Evolutionary conservation across 2,329 filamentous ascomycete genomes (phyloP), one percentile per base, ranked within the genome.

Genomic region (Penicillium sp.): DNA sequence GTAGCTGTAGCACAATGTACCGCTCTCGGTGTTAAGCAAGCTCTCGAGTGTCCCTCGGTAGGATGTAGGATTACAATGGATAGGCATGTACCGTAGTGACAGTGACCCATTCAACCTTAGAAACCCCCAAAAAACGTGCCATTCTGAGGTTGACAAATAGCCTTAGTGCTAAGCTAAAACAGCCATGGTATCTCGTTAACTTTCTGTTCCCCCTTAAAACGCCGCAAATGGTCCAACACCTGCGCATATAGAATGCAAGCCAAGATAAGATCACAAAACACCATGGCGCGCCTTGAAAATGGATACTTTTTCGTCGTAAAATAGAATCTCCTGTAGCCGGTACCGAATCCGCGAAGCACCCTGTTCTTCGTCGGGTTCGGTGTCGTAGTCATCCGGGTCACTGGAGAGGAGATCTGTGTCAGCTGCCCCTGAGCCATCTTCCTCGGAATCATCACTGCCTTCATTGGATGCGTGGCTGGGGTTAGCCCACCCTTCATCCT

Each of bases 251-350:
- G 46, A 37, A 50, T 56, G 45, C 43, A 50, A 48, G 25, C 46
- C 35, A 40, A 59, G 19, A 45, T 33, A 33, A 53, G 12, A 54
- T 73, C 67, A 78, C 47, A 80, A 67, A 62, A 73, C 68, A 50
- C 83, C 86, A 74, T 90, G 87, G 59, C 90, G 83, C 33, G 89
- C 88, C 72, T 88, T 89, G 77, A 93, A 93, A 57, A 93, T 87
- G 29, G 88, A 86, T 53, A 91, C 86, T 74, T 91, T 90, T 71
- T 93, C 90, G 71, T 93, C 90, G 68, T 91, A 93, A 73, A 91
- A 93, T 61, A 93, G 74, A 62, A 94, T 93, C 78, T 93, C 89
- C 60, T 89, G 80, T 63, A 93, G 77, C 54, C 86, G 82, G 59
- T 93, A 80, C 66, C 82, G 77, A 31, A 75, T 71, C 6, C 67